phyloP scores from a whole-genome alignment of 2,329 filamentous ascomycete genomes.

The Aspergillus calidoustus region DNA sequence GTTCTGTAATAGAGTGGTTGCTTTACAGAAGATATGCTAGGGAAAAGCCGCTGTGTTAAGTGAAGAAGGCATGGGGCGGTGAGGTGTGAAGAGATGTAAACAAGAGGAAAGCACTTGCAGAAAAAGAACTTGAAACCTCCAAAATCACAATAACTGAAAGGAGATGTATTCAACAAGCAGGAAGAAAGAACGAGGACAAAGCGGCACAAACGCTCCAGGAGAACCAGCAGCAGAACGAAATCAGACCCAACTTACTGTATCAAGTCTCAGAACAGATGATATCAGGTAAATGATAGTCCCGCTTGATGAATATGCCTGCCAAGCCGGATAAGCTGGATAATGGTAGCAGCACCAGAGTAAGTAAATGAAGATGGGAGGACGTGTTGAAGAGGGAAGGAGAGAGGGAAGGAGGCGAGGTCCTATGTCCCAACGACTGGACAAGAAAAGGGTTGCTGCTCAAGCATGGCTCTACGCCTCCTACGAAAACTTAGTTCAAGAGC shows the following conservation, averaged over 20 bases:
- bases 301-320: neutral
- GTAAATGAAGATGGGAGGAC: neutral
- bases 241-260: neutral
- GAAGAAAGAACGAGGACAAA: neutral
- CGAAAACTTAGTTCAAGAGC: neutral
- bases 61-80: slow-evolving; percentile 17
- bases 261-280: neutral
- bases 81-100: slow-evolving; percentile 18
- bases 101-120: slow-evolving; percentile 11
- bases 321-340: neutral
- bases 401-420: neutral
- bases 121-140: slow-evolving; percentile 3
- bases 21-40: neutral
- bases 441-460: neutral
- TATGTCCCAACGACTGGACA: neutral
- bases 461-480: neutral
- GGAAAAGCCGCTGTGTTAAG: slow-evolving; percentile 8
- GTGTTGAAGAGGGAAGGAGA: neutral
- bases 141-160: neutral
- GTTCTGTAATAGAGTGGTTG: neutral
- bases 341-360: neutral
- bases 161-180: neutral
- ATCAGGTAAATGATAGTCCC: neutral
- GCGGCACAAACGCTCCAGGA: neutral
- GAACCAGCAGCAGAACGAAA: neutral